Evolutionary conservation across 2,329 filamentous ascomycete genomes (phyloP).

Genomic region (Paecilomyces niveus): DNA sequence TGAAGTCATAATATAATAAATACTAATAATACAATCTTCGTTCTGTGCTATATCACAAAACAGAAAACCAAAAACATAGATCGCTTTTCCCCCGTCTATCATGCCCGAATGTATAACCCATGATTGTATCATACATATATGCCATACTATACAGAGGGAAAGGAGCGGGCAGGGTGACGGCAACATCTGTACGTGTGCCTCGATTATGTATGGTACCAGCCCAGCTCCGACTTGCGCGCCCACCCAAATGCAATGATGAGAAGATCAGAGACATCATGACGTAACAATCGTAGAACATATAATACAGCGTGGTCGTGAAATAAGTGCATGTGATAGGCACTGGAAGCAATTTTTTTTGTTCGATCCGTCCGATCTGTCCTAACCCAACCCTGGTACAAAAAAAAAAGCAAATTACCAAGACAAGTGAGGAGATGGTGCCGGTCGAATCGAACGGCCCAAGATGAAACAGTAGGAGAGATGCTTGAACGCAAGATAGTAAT

Average conservation of each 20-base stretch:
- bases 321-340: background rate
- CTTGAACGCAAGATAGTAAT: background rate
- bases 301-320: conserved; percentile 8
- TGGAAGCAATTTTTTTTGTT: background rate
- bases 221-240: conserved; percentile 2
- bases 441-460: too few species aligned
- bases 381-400: background rate
- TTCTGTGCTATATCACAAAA: background rate
- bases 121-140: background rate
- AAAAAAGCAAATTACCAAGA: background rate
- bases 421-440: background rate
- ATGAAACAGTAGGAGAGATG: background rate
- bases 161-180: background rate
- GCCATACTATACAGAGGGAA: background rate
- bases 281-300: conserved; percentile 13
- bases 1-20: background rate
- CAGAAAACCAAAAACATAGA: background rate
- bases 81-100: background rate
- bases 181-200: background rate
- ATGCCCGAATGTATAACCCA: background rate
- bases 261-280: conserved; percentile 8
- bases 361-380: background rate
- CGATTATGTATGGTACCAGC: background rate
- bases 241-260: conserved; percentile 6
- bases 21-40: background rate